Conservation (phyloP, 2,329 filamentous ascomycete species). For the Gnomoniopsis sp. region DNA sequence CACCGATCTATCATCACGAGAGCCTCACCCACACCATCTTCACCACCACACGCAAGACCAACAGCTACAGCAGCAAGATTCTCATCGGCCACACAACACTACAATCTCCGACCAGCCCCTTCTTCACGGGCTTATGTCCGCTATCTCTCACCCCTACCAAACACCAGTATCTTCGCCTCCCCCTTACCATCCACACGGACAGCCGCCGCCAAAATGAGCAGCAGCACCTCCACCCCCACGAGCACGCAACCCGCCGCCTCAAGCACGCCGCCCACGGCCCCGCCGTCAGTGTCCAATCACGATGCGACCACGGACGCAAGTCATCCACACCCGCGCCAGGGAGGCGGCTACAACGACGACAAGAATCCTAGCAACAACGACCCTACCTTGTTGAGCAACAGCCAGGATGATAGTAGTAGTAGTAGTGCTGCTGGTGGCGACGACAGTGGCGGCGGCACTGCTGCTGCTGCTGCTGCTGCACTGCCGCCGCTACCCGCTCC, state of each 20-base stretch:
- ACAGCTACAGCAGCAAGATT: not conserved
- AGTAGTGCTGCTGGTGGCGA: slow-evolving; percentile 3
- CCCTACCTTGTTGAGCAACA: not conserved
- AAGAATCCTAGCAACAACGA: not conserved
- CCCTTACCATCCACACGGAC: not conserved
- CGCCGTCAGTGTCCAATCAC: not conserved
- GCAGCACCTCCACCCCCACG: not conserved
- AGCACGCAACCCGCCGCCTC: slow-evolving; percentile 12
- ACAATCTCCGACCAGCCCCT: not conserved
- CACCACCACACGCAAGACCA: not conserved
- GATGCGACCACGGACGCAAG: not conserved
- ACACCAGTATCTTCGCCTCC: not conserved
- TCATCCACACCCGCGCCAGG: not conserved
- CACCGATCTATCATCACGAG: not conserved
- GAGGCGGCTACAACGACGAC: not conserved
- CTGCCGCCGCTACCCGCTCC: not conserved
- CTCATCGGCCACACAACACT: not conserved
- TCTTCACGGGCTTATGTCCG: not conserved
- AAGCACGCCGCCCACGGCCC: slow-evolving; percentile 5
- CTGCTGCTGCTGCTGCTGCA: not conserved
- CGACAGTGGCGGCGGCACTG: not conserved
- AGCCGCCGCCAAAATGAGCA: not conserved
- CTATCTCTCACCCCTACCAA: not conserved
- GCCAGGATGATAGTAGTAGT: not conserved
- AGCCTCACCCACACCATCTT: not conserved